These are phyloP conservation scores for Paraconiothyrium brasiliense DNA, from an alignment of 2,329 filamentous ascomycete genomes.

Conservation along the genomic window DNA sequence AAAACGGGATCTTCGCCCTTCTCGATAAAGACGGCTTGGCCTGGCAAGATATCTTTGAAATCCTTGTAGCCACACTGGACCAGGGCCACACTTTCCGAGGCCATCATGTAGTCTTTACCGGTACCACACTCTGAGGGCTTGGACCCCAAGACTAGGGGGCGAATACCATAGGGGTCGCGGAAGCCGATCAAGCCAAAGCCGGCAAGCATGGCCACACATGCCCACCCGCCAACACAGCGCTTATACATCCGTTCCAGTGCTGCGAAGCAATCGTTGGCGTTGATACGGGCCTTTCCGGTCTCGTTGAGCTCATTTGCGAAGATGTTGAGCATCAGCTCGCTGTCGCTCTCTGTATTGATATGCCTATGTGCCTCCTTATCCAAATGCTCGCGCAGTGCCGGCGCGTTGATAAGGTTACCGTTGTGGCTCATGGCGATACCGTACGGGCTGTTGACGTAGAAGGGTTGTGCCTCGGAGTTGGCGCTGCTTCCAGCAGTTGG, in stretches of 20 bases:
- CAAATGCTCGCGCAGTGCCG: conserved; percentile 74
- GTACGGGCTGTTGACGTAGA: conserved; percentile 88
- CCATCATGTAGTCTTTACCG: conserved; percentile 86
- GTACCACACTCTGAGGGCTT: conserved; percentile 72
- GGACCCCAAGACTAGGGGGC: conserved; percentile 81
- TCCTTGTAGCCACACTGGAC: conserved; percentile 81
- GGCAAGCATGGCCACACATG: conserved; percentile 83
- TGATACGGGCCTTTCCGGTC: conserved; percentile 82
- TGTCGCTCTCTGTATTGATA: conserved; percentile 90
- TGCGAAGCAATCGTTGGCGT: conserved; percentile 78
- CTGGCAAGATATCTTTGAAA: conserved; percentile 80
- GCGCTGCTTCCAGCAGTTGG: conserved; percentile 86
- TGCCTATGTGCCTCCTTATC: conserved; percentile 83
- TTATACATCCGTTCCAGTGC: conserved; percentile 77
- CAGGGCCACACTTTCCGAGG: conserved; percentile 86
- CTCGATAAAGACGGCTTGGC: conserved; percentile 84
- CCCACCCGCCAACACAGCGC: conserved; percentile 77
- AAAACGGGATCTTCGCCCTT: conserved; percentile 80
- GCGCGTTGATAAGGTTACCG: conserved; percentile 85
- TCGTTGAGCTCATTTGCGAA: conserved; percentile 84
- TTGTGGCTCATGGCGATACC: conserved; percentile 86
- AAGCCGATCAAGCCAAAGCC: conserved; percentile 84
- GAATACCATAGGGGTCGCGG: conserved; percentile 81
- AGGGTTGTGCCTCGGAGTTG: conserved; percentile 88
- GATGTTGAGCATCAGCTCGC: conserved; percentile 87